phyloP scores from a whole-genome alignment of 805 yeast genomes.

The Ogataea ramenticola region DNA sequence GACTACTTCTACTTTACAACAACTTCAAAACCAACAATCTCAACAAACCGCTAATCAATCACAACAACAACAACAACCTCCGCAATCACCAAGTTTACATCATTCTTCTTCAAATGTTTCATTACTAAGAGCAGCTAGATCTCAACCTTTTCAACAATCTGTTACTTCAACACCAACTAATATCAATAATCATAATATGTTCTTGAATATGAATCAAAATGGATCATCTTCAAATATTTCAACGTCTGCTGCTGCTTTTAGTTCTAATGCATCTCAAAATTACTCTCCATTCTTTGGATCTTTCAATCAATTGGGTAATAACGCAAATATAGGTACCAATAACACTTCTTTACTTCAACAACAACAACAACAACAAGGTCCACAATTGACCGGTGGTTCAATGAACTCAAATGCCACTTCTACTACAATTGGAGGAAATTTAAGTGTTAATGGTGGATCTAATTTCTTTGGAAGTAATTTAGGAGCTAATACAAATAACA shows the following conservation, averaged over 20 bases:
- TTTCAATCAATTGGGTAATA: background rate
- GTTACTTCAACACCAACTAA: background rate
- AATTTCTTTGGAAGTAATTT: background rate
- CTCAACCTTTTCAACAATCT: background rate
- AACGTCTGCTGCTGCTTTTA: background rate
- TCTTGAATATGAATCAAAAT: background rate
- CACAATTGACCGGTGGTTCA: slow-evolving; percentile 23
- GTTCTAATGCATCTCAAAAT: background rate
- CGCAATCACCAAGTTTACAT: slow-evolving; percentile 11
- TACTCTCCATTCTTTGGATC: background rate
- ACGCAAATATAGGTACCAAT: background rate
- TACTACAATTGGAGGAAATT: background rate
- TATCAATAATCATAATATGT: too few species aligned
- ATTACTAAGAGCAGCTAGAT: slow-evolving; percentile 18
- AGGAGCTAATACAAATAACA: background rate
- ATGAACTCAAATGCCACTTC: slow-evolving; percentile 7
- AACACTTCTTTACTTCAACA: too few species aligned
- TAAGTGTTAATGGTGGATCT: background rate
- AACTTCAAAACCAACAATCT: slow-evolving; percentile 6
- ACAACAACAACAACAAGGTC: slow-evolving; percentile 10
- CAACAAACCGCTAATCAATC: slow-evolving; percentile 6
- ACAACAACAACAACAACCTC: slow-evolving; percentile 12
- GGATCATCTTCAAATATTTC: background rate
- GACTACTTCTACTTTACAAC: slow-evolving; percentile 8
- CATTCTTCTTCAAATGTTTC: slow-evolving; percentile 26